These are phyloP conservation scores for Paecilomyces sp. DNA, from an alignment of 2,329 filamentous ascomycete genomes.

Conservation along the genomic window DNA sequence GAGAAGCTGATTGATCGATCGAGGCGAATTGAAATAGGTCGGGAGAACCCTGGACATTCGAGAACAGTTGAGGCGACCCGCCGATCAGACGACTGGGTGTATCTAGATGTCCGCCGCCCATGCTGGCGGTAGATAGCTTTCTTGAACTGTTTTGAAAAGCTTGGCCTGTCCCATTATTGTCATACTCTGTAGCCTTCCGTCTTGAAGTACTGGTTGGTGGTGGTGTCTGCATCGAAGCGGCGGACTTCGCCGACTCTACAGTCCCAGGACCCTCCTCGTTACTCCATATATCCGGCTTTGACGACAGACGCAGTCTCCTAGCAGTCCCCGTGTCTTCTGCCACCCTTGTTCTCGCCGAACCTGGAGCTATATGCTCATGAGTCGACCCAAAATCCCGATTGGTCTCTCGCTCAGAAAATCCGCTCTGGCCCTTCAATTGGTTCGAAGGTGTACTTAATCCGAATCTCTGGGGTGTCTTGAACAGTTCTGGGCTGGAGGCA, in stretches of 20 bases:
- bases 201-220: slow-evolving; percentile 53
- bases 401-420: slow-evolving; percentile 7
- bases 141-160: slow-evolving; percentile 3
- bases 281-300: slow-evolving; percentile 18
- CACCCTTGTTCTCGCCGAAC: slow-evolving; percentile 12
- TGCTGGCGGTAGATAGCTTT: slow-evolving; percentile 15
- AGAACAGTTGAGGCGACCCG: slow-evolving; percentile 42
- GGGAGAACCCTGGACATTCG: slow-evolving; percentile 50
- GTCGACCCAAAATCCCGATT: slow-evolving; percentile 4
- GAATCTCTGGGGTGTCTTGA: slow-evolving; percentile 35
- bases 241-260: slow-evolving; percentile 32
- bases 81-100: slow-evolving; percentile 39
- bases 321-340: slow-evolving; percentile 26
- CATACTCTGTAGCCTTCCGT: slow-evolving; percentile 35
- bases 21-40: slow-evolving; percentile 49
- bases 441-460: slow-evolving; percentile 28
- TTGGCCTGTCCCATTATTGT: slow-evolving; percentile 13
- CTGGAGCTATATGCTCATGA: slow-evolving; percentile 4
- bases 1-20: slow-evolving; percentile 49
- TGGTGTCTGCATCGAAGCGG: slow-evolving; percentile 52
- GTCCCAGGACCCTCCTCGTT: slow-evolving; percentile 25
- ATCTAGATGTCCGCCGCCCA: slow-evolving; percentile 29
- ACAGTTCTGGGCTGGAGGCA: slow-evolving; percentile 39
- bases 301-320: slow-evolving; percentile 20
- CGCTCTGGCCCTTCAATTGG: slow-evolving; percentile 11